These are phyloP conservation scores for Lodderomyces margitis DNA, from an alignment of 1,139 yeast genomes.

Conservation along the genomic window DNA sequence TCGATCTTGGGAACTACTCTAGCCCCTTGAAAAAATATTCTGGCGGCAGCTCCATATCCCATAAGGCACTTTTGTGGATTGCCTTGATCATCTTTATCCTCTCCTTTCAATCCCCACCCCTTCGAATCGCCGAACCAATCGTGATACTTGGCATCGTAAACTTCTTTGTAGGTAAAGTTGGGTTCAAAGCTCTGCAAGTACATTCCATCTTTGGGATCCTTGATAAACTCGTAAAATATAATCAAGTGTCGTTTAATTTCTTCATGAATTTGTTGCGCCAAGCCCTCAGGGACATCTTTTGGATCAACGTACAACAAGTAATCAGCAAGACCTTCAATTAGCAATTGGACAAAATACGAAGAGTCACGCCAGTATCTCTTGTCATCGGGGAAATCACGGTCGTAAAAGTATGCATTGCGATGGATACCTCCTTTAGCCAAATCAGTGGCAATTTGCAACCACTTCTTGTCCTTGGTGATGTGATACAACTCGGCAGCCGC, in stretches of 20 bases:
- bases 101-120: constrained; percentile 50
- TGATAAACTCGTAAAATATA: constrained; percentile 55
- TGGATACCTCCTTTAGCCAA: constrained; percentile 61
- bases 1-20: constrained; percentile 45
- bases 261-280: constrained; percentile 33
- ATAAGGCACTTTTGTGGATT: constrained; percentile 55
- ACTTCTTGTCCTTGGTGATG: constrained; percentile 52
- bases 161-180: constrained; percentile 49
- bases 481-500: constrained; percentile 53
- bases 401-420: constrained; percentile 56
- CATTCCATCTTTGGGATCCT: constrained; percentile 58
- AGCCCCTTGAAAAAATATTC: constrained; percentile 69
- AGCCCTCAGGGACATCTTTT: constrained; percentile 41
- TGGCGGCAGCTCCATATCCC: constrained; percentile 66
- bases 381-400: constrained; percentile 59
- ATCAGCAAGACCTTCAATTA: constrained; percentile 70
- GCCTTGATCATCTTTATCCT: constrained; percentile 39
- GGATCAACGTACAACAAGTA: constrained; percentile 49
- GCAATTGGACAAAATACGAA: constrained; percentile 61
- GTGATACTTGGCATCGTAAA: constrained; percentile 48
- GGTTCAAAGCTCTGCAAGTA: constrained; percentile 66
- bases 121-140: constrained; percentile 57
- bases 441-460: constrained; percentile 57
- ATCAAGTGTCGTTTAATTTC: constrained; percentile 52
- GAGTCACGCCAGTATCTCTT: constrained; percentile 66